These are phyloP conservation scores for Chrysoporthe puriensis DNA, from an alignment of 2,329 filamentous ascomycete species.

Conservation along the genomic window DNA sequence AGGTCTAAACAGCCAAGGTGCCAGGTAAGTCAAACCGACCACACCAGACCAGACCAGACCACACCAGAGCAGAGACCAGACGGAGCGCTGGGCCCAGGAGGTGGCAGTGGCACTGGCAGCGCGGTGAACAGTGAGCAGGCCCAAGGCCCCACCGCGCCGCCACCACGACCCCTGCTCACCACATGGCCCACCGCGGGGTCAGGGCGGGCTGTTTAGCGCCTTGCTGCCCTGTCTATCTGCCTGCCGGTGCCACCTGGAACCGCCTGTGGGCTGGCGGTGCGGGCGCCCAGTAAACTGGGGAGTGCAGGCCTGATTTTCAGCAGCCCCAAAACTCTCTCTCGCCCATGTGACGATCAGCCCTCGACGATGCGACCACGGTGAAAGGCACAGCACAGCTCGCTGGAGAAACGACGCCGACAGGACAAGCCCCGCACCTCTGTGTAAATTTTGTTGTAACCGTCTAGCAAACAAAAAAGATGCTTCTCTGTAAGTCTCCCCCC, in stretches of 20 bases:
- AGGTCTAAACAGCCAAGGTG: neutral
- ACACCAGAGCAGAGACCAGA: conserved; percentile 4
- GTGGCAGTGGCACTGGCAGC: neutral
- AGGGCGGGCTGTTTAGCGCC: neutral
- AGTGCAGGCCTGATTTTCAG: neutral
- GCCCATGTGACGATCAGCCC: conserved; percentile 16
- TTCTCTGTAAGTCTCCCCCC: conserved; percentile 61
- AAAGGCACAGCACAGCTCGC: neutral
- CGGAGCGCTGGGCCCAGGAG: conserved; percentile 14
- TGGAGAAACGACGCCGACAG: neutral
- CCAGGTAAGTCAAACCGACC: no score
- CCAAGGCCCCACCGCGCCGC: neutral
- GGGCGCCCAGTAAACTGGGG: neutral
- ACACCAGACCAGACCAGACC: neutral
- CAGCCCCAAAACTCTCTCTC: neutral
- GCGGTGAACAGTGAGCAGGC: neutral
- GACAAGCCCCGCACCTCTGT: neutral
- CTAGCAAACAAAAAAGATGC: conserved; percentile 50
- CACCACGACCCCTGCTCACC: neutral
- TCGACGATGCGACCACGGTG: conserved; percentile 17
- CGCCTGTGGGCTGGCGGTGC: conserved; percentile 5
- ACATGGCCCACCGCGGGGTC: conserved; percentile 4
- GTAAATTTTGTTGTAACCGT: neutral
- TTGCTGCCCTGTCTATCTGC: neutral
- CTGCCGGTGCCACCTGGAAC: neutral